Conservation (phyloP, 441 rosid species). For the Aquilaria agallochum region DNA sequence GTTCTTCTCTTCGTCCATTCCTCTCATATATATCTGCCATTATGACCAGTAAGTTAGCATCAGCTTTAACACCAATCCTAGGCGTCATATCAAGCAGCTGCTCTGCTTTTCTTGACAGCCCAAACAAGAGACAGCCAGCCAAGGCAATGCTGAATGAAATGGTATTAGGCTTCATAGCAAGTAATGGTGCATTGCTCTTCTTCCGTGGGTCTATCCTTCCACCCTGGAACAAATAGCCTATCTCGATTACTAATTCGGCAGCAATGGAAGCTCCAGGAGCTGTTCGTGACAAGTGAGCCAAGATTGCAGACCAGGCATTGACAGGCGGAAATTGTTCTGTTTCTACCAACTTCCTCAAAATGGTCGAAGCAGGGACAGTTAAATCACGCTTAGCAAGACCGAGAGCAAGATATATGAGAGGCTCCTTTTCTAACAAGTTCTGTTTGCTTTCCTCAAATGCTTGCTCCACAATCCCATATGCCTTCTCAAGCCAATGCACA, state of each 20-base stretch:
- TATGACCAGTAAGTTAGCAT: constrained; percentile 53
- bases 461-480: constrained; percentile 54
- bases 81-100: constrained; percentile 85
- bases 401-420: constrained; percentile 72
- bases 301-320: constrained; percentile 67
- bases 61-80: constrained; percentile 50
- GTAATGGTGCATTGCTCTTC: constrained; percentile 68
- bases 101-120: constrained; percentile 83
- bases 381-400: constrained; percentile 67
- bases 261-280: constrained; percentile 84
- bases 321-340: constrained; percentile 73
- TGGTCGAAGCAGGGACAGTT: constrained; percentile 70
- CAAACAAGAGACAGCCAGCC: constrained; percentile 77
- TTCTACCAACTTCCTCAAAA: constrained; percentile 66
- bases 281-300: constrained; percentile 67
- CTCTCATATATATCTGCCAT: constrained; percentile 90
- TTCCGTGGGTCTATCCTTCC: constrained; percentile 81
- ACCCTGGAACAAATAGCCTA: constrained; percentile 71
- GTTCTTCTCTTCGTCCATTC: constrained; percentile 80
- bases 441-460: constrained; percentile 72
- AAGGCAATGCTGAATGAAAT: constrained; percentile 64
- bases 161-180: constrained; percentile 86
- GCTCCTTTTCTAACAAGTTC: constrained; percentile 63
- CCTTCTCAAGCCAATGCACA: constrained; percentile 56
- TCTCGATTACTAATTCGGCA: constrained; percentile 83